Evolutionary conservation across 768 basidiomycete genomes (phyloP).

Genomic region (Paxillus ammoniavirescens): DNA sequence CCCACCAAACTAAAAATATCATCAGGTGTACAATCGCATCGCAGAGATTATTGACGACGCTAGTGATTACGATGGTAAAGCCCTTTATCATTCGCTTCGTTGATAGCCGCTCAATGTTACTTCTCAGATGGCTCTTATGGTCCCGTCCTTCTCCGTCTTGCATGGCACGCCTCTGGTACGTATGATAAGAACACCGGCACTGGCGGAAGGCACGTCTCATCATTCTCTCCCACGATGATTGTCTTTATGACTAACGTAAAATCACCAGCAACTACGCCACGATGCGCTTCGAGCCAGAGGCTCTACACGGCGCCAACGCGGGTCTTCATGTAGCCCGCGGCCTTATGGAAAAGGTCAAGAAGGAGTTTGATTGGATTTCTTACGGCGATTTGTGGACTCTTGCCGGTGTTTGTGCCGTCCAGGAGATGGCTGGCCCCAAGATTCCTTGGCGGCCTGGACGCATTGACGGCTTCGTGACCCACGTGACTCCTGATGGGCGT

Average conservation of each 20-base stretch:
- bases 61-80: constrained; percentile 75
- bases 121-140: constrained; percentile 80
- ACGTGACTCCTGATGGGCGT: constrained; percentile 85
- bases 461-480: constrained; percentile 74
- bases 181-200: constrained; percentile 78
- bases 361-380: constrained; percentile 88
- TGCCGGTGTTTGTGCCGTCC: constrained; percentile 86
- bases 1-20: neutral
- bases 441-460: constrained; percentile 93
- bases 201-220: constrained; percentile 66
- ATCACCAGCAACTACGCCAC: constrained; percentile 88
- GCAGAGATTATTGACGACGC: constrained; percentile 75
- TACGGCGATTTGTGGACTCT: constrained; percentile 98
- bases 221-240: neutral
- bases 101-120: constrained; percentile 2
- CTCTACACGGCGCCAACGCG: constrained; percentile 79
- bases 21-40: constrained; percentile 86
- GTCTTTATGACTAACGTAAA: constrained; percentile 9
- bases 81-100: neutral
- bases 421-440: constrained; percentile 92
- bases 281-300: constrained; percentile 94
- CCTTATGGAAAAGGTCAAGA: constrained; percentile 83
- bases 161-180: constrained; percentile 94
- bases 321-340: constrained; percentile 79
- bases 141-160: constrained; percentile 84